These are phyloP conservation scores for Trapa bicornis DNA, from an alignment of 345 rosid species.

Conservation along the genomic window DNA sequence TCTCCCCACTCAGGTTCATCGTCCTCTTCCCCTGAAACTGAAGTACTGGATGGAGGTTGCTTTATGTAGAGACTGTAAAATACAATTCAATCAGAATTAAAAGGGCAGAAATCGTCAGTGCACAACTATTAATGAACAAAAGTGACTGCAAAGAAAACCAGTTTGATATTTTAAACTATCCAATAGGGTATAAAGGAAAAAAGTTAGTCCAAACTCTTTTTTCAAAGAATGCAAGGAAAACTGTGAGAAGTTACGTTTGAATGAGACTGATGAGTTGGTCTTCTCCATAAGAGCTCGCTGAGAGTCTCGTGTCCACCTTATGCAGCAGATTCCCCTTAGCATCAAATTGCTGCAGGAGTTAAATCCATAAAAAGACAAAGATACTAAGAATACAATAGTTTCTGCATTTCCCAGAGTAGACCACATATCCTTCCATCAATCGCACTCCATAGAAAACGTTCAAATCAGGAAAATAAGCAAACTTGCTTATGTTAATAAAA, in stretches of 20 bases:
- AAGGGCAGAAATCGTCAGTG: not conserved
- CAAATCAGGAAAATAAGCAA: too few species aligned
- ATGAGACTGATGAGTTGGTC: conserved; percentile 76
- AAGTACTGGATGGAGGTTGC: conserved; percentile 49
- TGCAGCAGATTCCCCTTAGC: conserved; percentile 54
- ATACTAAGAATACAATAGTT: not conserved
- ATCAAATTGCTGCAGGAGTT: conserved; percentile 69
- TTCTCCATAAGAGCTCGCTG: conserved; percentile 75
- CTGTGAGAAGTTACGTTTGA: conserved; percentile 56
- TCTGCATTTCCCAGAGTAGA: not conserved
- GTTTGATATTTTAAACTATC: not conserved
- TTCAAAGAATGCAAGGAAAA: not conserved
- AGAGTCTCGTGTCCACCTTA: conserved; percentile 53
- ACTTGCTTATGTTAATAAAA: not conserved
- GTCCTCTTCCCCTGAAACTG: conserved; percentile 31
- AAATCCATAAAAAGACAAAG: not conserved
- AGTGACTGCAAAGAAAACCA: not conserved
- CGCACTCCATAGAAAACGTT: too few species aligned
- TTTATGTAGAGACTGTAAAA: conserved; percentile 61
- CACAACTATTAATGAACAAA: not conserved
- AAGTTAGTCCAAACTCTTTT: not conserved
- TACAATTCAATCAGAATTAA: conserved; percentile 1
- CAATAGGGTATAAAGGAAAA: not conserved
- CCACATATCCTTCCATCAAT: not conserved
- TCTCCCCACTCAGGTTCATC: conserved; percentile 82